Evolutionary conservation across 495 filamentous ascomycete genomes (phyloP), one percentile per base, ranked within the genome.

Genomic region (Talaromyces adpressus): DNA sequence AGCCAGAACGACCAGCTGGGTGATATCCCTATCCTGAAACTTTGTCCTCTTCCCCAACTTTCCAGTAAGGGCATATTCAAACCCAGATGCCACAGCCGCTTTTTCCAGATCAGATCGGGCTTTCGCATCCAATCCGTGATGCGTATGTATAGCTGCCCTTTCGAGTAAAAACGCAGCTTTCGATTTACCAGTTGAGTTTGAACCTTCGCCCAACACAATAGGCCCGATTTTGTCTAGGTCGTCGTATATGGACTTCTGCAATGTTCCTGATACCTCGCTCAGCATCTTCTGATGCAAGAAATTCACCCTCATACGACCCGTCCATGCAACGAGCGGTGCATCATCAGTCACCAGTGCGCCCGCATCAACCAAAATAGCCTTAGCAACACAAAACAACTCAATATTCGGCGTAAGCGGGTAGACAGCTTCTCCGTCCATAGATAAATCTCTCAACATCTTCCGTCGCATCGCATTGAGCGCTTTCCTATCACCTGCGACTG

Each of bases 1-100:
- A 0, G 95, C 94, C 39, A 98, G 74, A 9, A 99, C 92, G 2
- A 99, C 90, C 14, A 99, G 81, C 73, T 98, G 94, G 67, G 90
- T 96, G 67, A 87, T 87, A 68, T 92, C 91, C 22, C 87, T 90
- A 64, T 94, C 83, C 74, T 99, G 94, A 70, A 90, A 99, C 70
- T 88, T 91, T 1, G 94, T 99, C 62, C 94, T 80, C 76, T 97
- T 98, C 51, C 92, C 94, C 66, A 97, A 66, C 22, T 87, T 84
- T 14, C 95, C 94, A 2, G 91, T 93, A 62, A 99, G 71, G 0
- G 87, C 89, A 75, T 94, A 98, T 39, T 87, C 82, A 65, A 99
- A 91, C 1, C 84, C 82, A 16, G 85, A 87, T 20, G 80, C 69
- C 29, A 70, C 69, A 2, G 87, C 86, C 1, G 91, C 92, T 49